Percentiles rank a stretch among this genome's conserved stretches.
Evolutionary conservation across 768 basidiomycete genomes (phyloP).

Genomic region (Fibroporia radiculosa): DNA sequence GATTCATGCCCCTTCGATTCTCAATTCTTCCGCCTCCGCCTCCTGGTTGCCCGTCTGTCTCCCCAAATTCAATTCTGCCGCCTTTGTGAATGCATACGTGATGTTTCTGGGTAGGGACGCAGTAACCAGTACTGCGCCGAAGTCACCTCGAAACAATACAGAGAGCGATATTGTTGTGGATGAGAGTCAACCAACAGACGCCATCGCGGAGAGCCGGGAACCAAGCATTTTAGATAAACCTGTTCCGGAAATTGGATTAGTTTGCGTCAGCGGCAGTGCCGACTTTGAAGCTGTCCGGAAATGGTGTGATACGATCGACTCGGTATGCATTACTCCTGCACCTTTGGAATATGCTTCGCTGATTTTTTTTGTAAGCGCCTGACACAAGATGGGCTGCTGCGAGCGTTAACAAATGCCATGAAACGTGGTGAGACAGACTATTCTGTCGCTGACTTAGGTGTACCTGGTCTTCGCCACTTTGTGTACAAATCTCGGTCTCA

Average conservation of each 20-base stretch:
- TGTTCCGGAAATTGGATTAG: constrained; percentile 38
- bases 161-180: too few relatives aligned
- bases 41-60: constrained; percentile 95
- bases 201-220: too few relatives aligned
- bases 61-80: constrained; percentile 84
- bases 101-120: constrained; percentile 40
- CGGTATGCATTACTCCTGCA: constrained; percentile 32
- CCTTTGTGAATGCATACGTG: constrained; percentile 90
- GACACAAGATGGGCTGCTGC: constrained; percentile 46
- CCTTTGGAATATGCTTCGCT: neutral
- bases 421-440: constrained; percentile 50
- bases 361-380: constrained; percentile 43
- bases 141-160: neutral
- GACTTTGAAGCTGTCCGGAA: constrained; percentile 79
- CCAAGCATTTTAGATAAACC: constrained; percentile 8
- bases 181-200: too few relatives aligned
- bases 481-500: constrained; percentile 86
- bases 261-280: constrained; percentile 74
- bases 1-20: constrained; percentile 72
- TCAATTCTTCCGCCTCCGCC: constrained; percentile 70
- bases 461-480: constrained; percentile 90
- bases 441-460: constrained; percentile 65
- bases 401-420: constrained; percentile 43
- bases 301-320: constrained; percentile 65
- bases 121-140: neutral